Percentiles rank a stretch among this genome's conserved stretches.
These are phyloP conservation scores for Penicillium sclerotiorum DNA, from an alignment of 2,329 filamentous ascomycete genomes.

Conservation along the genomic window DNA sequence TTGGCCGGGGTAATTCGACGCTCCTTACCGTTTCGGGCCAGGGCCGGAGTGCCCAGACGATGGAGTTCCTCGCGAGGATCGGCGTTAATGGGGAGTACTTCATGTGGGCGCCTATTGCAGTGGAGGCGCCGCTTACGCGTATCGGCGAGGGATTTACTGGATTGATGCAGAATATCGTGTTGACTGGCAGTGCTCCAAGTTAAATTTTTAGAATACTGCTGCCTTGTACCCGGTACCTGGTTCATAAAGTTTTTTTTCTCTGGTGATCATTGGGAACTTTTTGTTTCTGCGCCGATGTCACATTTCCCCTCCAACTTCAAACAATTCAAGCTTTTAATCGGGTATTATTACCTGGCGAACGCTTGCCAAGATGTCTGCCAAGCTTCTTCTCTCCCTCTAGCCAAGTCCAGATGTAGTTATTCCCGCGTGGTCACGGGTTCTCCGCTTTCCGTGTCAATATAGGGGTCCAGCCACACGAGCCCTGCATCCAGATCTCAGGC, in stretches of 20 bases:
- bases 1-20: constrained; percentile 40
- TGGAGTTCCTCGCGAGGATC: constrained; percentile 15
- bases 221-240: too few species aligned
- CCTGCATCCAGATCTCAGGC: too few species aligned
- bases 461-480: background rate
- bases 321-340: too few species aligned
- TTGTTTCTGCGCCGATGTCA: too few species aligned
- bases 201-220: background rate
- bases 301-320: too few species aligned
- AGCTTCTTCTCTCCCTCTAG: background rate
- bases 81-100: constrained; percentile 16
- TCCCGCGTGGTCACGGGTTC: constrained; percentile 3
- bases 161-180: constrained; percentile 16
- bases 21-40: constrained; percentile 26
- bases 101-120: constrained; percentile 10
- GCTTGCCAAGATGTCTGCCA: too few species aligned
- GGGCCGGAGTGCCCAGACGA: constrained; percentile 1
- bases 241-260: too few species aligned
- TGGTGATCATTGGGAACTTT: too few species aligned
- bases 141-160: constrained; percentile 22
- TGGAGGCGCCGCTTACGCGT: constrained; percentile 36
- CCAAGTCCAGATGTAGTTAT: background rate
- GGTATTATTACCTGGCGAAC: constrained; percentile 1
- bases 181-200: constrained; percentile 4
- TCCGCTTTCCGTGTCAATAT: constrained; percentile 1